Percentiles rank a stretch among this genome's conserved stretches.
Evolutionary conservation across 306 rosid species (phyloP).

Genomic region (Prunus campanulata): DNA sequence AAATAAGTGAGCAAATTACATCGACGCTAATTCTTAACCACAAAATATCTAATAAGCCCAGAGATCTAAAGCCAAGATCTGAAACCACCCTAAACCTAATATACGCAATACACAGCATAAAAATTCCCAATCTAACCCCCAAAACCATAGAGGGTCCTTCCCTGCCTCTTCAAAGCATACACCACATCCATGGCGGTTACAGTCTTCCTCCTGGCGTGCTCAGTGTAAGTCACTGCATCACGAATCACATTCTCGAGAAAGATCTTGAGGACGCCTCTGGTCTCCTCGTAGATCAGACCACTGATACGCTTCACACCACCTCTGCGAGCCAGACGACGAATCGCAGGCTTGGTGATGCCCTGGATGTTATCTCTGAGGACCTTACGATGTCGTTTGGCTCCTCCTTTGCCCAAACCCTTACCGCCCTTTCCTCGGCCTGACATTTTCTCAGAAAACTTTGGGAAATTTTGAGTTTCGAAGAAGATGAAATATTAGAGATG

Average conservation of each 20-base stretch:
- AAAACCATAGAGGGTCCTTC: conserved; percentile 39
- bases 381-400: conserved; percentile 57
- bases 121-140: background rate
- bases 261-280: background rate
- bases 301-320: background rate
- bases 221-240: too few species aligned
- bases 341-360: conserved; percentile 45
- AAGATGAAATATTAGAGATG: background rate
- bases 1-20: background rate
- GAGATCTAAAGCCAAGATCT: conserved; percentile 20
- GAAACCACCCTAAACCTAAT: background rate
- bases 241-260: background rate
- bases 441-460: conserved; percentile 18
- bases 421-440: conserved; percentile 64
- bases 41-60: background rate
- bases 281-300: conserved; percentile 1
- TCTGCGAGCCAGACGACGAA: background rate
- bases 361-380: conserved; percentile 53
- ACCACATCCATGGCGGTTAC: conserved; percentile 1
- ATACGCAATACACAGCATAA: background rate
- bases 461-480: too few species aligned
- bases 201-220: background rate
- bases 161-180: conserved; percentile 18
- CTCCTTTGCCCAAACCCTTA: conserved; percentile 61
- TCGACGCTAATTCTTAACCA: background rate